Evolutionary conservation across 2,329 filamentous ascomycete species (phyloP).

Genomic region (Calonectria leucothoes): DNA sequence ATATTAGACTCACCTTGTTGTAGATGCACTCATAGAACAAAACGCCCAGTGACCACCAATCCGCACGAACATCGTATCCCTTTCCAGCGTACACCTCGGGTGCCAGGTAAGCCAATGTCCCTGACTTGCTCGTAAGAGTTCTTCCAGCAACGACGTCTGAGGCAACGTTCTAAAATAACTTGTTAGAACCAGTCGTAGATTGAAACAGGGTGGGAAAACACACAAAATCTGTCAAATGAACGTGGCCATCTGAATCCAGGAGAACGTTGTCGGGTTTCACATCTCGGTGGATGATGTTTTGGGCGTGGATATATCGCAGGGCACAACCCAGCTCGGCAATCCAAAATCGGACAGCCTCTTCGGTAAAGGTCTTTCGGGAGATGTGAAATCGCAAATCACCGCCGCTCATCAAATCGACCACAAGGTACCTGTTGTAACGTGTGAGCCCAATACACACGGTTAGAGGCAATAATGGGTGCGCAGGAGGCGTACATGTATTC

Average conservation of each 20-base stretch:
- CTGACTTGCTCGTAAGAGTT: slow-evolving; percentile 92
- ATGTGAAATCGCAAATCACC: slow-evolving; percentile 98
- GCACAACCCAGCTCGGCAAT: slow-evolving; percentile 95
- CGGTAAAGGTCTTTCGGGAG: slow-evolving; percentile 96
- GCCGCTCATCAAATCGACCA: slow-evolving; percentile 98
- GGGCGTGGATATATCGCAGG: slow-evolving; percentile 84
- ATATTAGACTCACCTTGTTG: slow-evolving; percentile 78
- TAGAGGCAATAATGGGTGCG: neutral
- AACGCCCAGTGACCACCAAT: slow-evolving; percentile 99
- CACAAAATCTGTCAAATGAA: slow-evolving; percentile 98
- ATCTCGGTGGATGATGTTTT: slow-evolving; percentile 91
- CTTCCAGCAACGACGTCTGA: slow-evolving; percentile 90
- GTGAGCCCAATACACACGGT: slow-evolving; percentile 30
- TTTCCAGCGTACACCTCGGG: slow-evolving; percentile 94
- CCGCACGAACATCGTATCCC: slow-evolving; percentile 89
- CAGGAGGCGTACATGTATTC: slow-evolving; percentile 85
- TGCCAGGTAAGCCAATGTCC: slow-evolving; percentile 93
- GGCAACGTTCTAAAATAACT: slow-evolving; percentile 86
- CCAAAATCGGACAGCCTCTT: slow-evolving; percentile 97
- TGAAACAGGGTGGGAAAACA: slow-evolving; percentile 46
- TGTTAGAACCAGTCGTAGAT: slow-evolving; percentile 32
- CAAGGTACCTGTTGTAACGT: slow-evolving; percentile 78
- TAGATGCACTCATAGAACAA: slow-evolving; percentile 99
- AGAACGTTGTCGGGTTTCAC: slow-evolving; percentile 94
- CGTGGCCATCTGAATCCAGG: slow-evolving; percentile 89